A percentile compares a stretch with the other conserved stretches of the same genome.
phyloP scores from a whole-genome alignment of 2,329 filamentous ascomycete species.

The Fusarium tricinctum region DNA sequence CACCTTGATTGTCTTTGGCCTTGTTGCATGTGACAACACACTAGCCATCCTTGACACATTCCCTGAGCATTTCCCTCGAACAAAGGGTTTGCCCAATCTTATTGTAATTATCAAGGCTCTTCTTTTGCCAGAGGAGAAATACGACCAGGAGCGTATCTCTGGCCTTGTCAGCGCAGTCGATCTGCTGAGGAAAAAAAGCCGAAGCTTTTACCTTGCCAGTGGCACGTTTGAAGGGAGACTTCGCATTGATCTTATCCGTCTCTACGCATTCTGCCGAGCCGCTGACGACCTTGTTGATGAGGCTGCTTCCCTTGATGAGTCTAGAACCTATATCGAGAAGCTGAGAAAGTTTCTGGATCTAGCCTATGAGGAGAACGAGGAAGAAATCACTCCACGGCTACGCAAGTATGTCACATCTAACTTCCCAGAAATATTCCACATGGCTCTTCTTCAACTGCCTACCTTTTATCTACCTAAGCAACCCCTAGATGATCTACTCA shows the following conservation, averaged over 20 bases:
- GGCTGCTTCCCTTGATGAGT: constrained; percentile 65
- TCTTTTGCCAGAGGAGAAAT: constrained; percentile 59
- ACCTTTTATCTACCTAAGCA: constrained; percentile 66
- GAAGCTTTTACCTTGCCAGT: constrained; percentile 81
- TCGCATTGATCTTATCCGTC: constrained; percentile 75
- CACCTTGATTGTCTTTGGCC: constrained; percentile 76
- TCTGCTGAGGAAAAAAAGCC: constrained; percentile 73
- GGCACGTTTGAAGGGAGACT: constrained; percentile 76
- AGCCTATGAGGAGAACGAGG: constrained; percentile 43
- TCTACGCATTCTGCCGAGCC: constrained; percentile 81
- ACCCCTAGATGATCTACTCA: constrained; percentile 74
- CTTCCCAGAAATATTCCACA: constrained; percentile 66
- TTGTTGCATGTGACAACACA: constrained; percentile 77
- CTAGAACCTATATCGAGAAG: constrained; percentile 70
- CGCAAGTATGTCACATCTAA: constrained; percentile 58
- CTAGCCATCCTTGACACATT: constrained; percentile 75
- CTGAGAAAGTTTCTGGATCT: constrained; percentile 70
- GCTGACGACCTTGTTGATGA: constrained; percentile 82
- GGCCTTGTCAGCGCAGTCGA: constrained; percentile 71
- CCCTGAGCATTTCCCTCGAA: constrained; percentile 67
- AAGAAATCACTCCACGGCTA: constrained; percentile 8
- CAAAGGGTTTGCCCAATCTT: constrained; percentile 62
- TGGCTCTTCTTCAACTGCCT: constrained; percentile 72
- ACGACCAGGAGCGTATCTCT: constrained; percentile 69
- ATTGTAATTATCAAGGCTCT: constrained; percentile 67